Conservation (phyloP, 2,329 filamentous ascomycete species). For the Lachnellula hyalina region DNA sequence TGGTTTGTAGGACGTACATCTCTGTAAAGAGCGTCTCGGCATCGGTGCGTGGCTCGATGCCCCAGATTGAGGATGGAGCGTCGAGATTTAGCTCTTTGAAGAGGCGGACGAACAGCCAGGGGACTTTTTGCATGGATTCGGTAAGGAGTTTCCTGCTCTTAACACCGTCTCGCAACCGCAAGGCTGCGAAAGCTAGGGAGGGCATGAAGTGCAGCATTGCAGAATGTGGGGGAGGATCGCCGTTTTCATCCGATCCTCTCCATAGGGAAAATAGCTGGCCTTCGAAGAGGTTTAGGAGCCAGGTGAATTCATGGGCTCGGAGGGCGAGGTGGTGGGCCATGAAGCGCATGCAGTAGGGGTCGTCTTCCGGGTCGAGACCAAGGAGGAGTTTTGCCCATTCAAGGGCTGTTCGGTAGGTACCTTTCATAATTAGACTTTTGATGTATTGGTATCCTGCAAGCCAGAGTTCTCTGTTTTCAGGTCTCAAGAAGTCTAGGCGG, state of each 20-base stretch:
- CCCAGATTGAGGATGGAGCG: slow-evolving; percentile 79
- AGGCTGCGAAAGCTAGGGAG: slow-evolving; percentile 69
- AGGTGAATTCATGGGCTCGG: slow-evolving; percentile 70
- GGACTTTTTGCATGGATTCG: slow-evolving; percentile 64
- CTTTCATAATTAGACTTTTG: slow-evolving; percentile 76
- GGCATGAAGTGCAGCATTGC: slow-evolving; percentile 67
- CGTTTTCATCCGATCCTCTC: not conserved
- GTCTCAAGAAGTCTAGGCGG: slow-evolving; percentile 71
- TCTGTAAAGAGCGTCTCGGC: slow-evolving; percentile 53
- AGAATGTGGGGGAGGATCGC: not conserved
- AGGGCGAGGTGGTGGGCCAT: slow-evolving; percentile 80
- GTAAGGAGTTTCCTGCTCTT: slow-evolving; percentile 61
- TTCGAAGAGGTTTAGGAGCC: slow-evolving; percentile 65
- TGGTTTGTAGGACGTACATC: slow-evolving; percentile 60
- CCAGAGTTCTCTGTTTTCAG: slow-evolving; percentile 91
- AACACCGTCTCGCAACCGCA: slow-evolving; percentile 61
- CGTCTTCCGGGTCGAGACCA: slow-evolving; percentile 62
- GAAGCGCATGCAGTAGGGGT: slow-evolving; percentile 79
- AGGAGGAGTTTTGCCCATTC: slow-evolving; percentile 90
- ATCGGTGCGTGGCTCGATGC: slow-evolving; percentile 53
- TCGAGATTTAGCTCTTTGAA: slow-evolving; percentile 78
- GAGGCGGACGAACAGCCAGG: slow-evolving; percentile 78
- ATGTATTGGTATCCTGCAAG: slow-evolving; percentile 87
- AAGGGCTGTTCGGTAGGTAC: slow-evolving; percentile 88
- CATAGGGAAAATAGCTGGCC: slow-evolving; percentile 40